Evolutionary conservation across 768 basidiomycete species (phyloP), one percentile per base, ranked within the genome.

Genomic region (Hemileccinum rubropunctum): DNA sequence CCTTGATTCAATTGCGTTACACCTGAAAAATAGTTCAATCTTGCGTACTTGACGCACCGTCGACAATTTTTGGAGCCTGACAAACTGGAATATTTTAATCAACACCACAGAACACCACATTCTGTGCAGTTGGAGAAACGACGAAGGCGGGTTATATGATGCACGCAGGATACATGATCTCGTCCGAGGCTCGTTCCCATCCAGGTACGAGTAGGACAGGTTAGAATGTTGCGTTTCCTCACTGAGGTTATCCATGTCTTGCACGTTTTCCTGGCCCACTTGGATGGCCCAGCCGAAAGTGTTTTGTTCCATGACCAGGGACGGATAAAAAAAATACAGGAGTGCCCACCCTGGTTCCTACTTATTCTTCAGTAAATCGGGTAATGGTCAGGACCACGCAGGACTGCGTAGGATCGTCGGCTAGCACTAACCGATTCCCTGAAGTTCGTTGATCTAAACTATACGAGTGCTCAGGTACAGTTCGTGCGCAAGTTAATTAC

Each of bases 31-130:
- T 20, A 91, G 82, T 98, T 98, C 60, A 84, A 91, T 45, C 73
- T 98, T 21, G 68, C 78, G 0, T 77, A 78, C 3, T 62, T 98
- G 37, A 95, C 91, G 0, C 90, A 90, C 48, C 81, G 91, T 27
- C 86, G 91, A 52, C 82, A 88, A n/a, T 79, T 83, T 14, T 78
- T 98, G 13, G 91, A 94, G 54, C 77, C 80, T 0, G 68, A 69
- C 10, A 97, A 97, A 61, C 77, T 99, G 14, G 84, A 86, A 58
- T 91, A 86, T 63, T 71, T 98, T 47, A 98, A 98, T 66, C 93
- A 92, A 61, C 84, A 88, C 40, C 89, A 95, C 60, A 68, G 93
- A 92, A 61, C 84, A 88, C 40, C 89, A 95, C 60, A 68, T 99
- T 14, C 76, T 82, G 69, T 72, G 72, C 15, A 73, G 71, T 48